phyloP scores from a whole-genome alignment of 305 asterid genomes.

The Fraxinus latifolia region DNA sequence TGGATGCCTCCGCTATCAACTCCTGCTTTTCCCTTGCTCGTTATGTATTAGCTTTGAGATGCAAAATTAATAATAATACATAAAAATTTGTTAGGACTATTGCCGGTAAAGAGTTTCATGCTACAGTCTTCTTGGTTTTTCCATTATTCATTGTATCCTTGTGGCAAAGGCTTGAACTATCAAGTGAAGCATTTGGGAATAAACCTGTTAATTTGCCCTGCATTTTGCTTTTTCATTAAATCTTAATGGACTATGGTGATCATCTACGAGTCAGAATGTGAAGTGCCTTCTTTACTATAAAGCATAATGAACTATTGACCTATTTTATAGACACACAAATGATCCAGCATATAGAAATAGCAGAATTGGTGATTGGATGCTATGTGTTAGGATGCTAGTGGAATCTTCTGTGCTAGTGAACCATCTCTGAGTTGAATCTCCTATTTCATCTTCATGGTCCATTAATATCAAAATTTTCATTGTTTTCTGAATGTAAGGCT shows the following conservation, averaged over 20 bases:
- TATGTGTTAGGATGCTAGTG: neutral
- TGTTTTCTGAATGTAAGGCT: neutral
- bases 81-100: neutral
- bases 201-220: neutral
- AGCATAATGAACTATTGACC: neutral
- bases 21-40: neutral
- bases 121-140: slow-evolving; percentile 3
- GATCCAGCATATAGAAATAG: neutral
- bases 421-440: neutral
- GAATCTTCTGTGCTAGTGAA: neutral
- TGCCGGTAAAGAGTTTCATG: neutral
- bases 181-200: neutral
- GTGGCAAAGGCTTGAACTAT: neutral
- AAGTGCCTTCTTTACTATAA: neutral
- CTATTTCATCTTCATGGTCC: neutral
- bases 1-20: neutral
- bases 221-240: neutral
- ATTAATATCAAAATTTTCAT: neutral
- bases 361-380: neutral
- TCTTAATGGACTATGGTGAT: neutral
- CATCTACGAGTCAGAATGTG: neutral
- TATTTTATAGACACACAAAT: neutral
- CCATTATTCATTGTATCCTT: neutral
- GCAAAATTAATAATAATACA: neutral
- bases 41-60: neutral